Conservation (phyloP, 495 filamentous ascomycete genomes). For the Podospora appendiculata region DNA sequence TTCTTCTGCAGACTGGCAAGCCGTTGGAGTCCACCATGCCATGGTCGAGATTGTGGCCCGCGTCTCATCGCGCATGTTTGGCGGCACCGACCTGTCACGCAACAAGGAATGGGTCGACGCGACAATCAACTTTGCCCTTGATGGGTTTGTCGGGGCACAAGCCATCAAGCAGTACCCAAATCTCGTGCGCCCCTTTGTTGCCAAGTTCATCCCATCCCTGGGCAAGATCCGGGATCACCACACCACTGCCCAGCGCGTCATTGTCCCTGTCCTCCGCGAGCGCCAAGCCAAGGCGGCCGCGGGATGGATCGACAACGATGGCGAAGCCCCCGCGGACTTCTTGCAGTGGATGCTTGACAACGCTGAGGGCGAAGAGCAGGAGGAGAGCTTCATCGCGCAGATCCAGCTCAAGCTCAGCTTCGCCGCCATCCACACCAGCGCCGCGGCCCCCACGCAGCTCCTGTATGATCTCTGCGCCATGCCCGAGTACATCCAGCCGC, state of each 20-base stretch:
- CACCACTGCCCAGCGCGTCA: neutral
- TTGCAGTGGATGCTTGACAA: slow-evolving; percentile 29
- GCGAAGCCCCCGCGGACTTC: slow-evolving; percentile 17
- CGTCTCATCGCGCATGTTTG: slow-evolving; percentile 39
- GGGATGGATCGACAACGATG: neutral
- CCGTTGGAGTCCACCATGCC: slow-evolving; percentile 3
- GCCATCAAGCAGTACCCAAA: slow-evolving; percentile 27
- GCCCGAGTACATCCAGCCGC: slow-evolving; percentile 27
- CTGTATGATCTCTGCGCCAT: slow-evolving; percentile 32
- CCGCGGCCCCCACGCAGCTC: slow-evolving; percentile 25
- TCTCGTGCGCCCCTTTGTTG: slow-evolving; percentile 27
- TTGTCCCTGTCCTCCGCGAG: neutral
- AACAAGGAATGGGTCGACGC: slow-evolving; percentile 39
- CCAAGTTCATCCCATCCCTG: slow-evolving; percentile 20
- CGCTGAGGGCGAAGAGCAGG: slow-evolving; percentile 11
- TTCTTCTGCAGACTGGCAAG: neutral
- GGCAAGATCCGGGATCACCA: neutral
- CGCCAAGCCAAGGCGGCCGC: neutral
- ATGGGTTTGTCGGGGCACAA: slow-evolving; percentile 21
- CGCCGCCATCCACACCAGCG: slow-evolving; percentile 31
- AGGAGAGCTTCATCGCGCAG: slow-evolving; percentile 19
- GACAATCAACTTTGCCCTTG: slow-evolving; percentile 32
- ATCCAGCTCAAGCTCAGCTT: slow-evolving; percentile 22
- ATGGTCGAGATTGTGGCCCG: slow-evolving; percentile 37
- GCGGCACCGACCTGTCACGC: slow-evolving; percentile 34